Base-by-base conservation (phyloP, 139 green algal species). In the Chlorella sp. region DNA sequence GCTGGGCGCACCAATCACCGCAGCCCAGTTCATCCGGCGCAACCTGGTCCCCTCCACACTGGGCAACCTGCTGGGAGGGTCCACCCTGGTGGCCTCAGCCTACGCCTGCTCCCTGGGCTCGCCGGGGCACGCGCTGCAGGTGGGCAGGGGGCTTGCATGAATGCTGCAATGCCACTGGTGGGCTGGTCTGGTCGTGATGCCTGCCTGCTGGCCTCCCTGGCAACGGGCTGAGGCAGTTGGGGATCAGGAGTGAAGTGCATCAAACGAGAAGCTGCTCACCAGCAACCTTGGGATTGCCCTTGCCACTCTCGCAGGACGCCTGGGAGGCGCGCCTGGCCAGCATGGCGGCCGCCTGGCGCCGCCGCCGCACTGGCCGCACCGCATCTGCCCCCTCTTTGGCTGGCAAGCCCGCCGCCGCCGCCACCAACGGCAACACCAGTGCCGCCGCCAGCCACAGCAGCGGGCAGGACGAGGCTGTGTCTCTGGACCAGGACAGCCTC, bases 101-200 rank as follows among this genome's bases (percentile, higher is more conserved):
- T 81, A 81, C 34, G 75, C 75, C 43, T 58, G 46, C 43, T 56
- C 75, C 26, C 75, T 81, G 75, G 75, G 75, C n/a, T 65, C 43
- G n/a, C 75, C 75, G 8, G 75, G 75, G n/a, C 75, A 81, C 46
- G 51, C 38, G 14, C 56, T 82, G 48, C 76, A 82, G 56, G 76
- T 60, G 51, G 51, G 51, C 13, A 24, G 38, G 69, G 7, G 69
- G n/a, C 7, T 13, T 69, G 46, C 11, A 8, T 11, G 8, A 19
- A 11, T 11, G 11, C 46, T 54, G 46, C 46, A 54, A n/a, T n/a
- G n/a, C n/a, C n/a, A n/a, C n/a, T n/a, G n/a, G n/a, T n/a, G n/a
- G n/a, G n/a, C n/a, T n/a, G n/a, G n/a, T n/a, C n/a, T n/a, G n/a
- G n/a, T n/a, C n/a, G n/a, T n/a, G n/a, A n/a, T n/a, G n/a, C n/a